Percentiles rank a stretch among this genome's conserved stretches.
These are phyloP conservation scores for Rhipidocladum racemiflorum DNA, from an alignment of 176 grass and related monocot species.

Conservation along the genomic window DNA sequence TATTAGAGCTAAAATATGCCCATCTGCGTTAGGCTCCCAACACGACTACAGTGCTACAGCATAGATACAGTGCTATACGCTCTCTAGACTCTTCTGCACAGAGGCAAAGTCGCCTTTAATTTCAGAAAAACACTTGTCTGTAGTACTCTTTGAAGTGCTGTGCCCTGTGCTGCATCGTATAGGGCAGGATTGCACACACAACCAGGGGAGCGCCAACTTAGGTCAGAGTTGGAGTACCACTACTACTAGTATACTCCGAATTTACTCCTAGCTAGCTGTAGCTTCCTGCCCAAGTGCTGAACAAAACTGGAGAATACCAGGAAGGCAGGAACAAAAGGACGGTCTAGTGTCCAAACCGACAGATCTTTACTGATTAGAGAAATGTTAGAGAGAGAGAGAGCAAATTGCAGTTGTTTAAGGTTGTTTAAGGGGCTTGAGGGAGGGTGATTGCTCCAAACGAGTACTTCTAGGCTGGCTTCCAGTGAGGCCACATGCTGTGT, in stretches of 20 bases:
- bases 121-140: constrained; percentile 18
- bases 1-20: not conserved
- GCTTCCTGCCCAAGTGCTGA: not conserved
- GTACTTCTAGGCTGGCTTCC: constrained; percentile 40
- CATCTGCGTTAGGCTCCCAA: not conserved
- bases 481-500: constrained; percentile 35
- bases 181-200: constrained; percentile 6
- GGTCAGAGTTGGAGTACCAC: no score
- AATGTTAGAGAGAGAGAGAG: not conserved
- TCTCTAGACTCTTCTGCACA: not conserved
- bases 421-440: not conserved
- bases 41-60: no score
- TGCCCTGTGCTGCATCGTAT: not conserved
- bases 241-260: not conserved
- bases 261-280: not conserved
- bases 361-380: no score
- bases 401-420: not conserved
- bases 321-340: not conserved
- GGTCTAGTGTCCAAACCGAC: constrained; percentile 2
- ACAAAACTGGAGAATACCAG: not conserved
- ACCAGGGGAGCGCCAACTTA: not conserved
- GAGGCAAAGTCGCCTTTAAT: not conserved
- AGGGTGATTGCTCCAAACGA: not conserved
- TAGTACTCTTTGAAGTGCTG: not conserved
- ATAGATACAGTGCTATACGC: no score